Evolutionary conservation across 139 green algal species (phyloP).

Genomic region (Chlamydomonas applanata): DNA sequence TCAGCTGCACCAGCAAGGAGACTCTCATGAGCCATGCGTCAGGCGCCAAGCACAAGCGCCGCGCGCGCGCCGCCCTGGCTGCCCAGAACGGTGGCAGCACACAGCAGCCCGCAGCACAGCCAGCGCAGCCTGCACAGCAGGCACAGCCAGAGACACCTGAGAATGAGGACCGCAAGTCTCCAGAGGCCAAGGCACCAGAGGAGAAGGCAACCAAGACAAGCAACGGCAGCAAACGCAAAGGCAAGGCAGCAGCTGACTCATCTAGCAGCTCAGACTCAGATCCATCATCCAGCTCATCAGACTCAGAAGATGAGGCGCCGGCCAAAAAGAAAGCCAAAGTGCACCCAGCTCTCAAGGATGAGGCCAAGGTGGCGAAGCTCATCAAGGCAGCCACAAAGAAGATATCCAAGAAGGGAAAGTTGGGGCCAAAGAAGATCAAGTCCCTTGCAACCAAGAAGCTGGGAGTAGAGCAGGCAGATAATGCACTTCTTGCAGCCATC

Average conservation of each 20-base stretch:
- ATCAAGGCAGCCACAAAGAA: no score
- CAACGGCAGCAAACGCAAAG: background rate
- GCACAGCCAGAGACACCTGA: constrained; percentile 9
- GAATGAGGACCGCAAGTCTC: constrained; percentile 3
- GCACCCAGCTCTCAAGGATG: no score
- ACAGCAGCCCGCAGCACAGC: background rate
- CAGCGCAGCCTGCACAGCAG: background rate
- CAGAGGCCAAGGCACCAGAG: background rate
- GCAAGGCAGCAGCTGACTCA: constrained; percentile 1
- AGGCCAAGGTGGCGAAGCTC: no score
- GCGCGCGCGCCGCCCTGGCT: constrained; percentile 46
- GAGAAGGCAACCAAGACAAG: background rate
- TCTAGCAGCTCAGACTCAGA: no score
- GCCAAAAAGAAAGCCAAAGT: no score
- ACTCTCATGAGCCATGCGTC: constrained; percentile 79
- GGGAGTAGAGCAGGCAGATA: no score
- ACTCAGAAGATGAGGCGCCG: no score
- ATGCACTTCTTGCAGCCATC: no score
- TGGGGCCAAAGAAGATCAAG: no score
- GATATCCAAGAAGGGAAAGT: no score
- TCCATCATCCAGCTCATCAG: no score
- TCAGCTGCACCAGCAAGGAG: constrained; percentile 83
- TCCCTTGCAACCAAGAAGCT: no score
- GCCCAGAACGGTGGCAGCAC: constrained; percentile 6
- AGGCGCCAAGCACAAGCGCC: constrained; percentile 81